A percentile compares a stretch with the other conserved stretches of the same genome.
These are phyloP conservation scores for Erodium maritimum DNA, from an alignment of 345 rosid species.

Conservation along the genomic window DNA sequence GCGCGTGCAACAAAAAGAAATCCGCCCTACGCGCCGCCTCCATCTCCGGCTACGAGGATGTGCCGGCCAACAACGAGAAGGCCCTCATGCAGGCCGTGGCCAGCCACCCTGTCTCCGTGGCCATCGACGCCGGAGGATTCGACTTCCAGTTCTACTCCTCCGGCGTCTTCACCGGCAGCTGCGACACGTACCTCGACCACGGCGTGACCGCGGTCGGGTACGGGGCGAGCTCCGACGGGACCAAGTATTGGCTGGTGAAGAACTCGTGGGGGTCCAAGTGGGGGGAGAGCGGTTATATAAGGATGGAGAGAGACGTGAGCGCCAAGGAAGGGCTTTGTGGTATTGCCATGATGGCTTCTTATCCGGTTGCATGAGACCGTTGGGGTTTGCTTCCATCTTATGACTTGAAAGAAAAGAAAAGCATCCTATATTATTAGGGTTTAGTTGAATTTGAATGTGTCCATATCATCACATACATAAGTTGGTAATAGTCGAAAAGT, in stretches of 20 bases:
- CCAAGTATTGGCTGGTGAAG: slow-evolving; percentile 46
- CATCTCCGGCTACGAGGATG: slow-evolving; percentile 31
- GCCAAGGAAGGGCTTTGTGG: slow-evolving; percentile 45
- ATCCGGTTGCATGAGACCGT: slow-evolving; percentile 26
- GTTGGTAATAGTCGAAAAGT: no score
- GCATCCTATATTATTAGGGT: no score
- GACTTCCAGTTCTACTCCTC: slow-evolving; percentile 36
- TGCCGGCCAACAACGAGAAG: slow-evolving; percentile 34
- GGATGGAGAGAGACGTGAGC: slow-evolving; percentile 24
- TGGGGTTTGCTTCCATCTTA: no score
- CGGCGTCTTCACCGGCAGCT: slow-evolving; percentile 28
- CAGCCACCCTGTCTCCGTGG: slow-evolving; percentile 45
- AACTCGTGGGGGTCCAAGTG: slow-evolving; percentile 56
- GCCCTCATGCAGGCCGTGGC: slow-evolving; percentile 49
- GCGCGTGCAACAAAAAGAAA: slow-evolving; percentile 22
- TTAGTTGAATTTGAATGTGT: no score
- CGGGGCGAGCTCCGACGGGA: slow-evolving; percentile 16
- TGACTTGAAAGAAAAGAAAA: no score
- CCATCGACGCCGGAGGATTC: slow-evolving; percentile 29
- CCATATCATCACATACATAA: no score
- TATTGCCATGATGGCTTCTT: slow-evolving; percentile 26
- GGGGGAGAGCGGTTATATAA: slow-evolving; percentile 60
- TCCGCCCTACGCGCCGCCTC: slow-evolving; percentile 23
- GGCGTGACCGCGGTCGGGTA: slow-evolving; percentile 45
- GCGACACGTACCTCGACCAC: slow-evolving; percentile 31